A percentile compares a stretch with the other conserved stretches of the same genome.
These are phyloP conservation scores for Plectosphaerella sp. DNA, from an alignment of 2,329 filamentous ascomycete genomes.

Conservation along the genomic window DNA sequence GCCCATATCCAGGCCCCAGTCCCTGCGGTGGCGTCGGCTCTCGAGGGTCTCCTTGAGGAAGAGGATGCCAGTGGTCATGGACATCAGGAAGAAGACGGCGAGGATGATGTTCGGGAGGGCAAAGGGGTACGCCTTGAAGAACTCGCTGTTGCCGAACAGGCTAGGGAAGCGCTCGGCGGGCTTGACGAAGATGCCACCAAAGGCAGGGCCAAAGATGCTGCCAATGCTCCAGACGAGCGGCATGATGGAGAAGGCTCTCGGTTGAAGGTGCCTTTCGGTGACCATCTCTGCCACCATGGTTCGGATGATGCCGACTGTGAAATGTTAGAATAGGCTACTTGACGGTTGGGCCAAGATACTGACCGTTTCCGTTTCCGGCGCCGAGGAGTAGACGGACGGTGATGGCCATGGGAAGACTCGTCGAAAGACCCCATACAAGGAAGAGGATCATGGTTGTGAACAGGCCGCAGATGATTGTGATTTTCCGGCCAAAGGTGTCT, in stretches of 20 bases:
- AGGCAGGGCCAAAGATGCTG: constrained; percentile 74
- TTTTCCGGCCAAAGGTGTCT: constrained; percentile 78
- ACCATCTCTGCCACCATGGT: constrained; percentile 94
- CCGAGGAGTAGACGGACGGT: constrained; percentile 73
- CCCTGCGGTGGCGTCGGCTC: constrained; percentile 60
- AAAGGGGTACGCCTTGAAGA: constrained; percentile 78
- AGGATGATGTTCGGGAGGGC: constrained; percentile 78
- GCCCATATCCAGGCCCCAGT: constrained; percentile 74
- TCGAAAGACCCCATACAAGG: constrained; percentile 79
- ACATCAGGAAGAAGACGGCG: constrained; percentile 71
- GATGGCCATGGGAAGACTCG: constrained; percentile 75
- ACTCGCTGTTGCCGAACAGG: constrained; percentile 61
- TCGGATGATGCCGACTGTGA: constrained; percentile 78
- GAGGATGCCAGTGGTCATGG: constrained; percentile 67
- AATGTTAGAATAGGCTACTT: neutral
- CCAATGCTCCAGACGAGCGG: constrained; percentile 85
- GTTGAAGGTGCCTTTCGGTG: constrained; percentile 79
- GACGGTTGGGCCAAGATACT: constrained; percentile 11
- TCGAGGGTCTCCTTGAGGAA: constrained; percentile 87
- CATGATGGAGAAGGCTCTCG: constrained; percentile 88
- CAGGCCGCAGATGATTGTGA: constrained; percentile 69
- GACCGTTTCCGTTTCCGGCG: constrained; percentile 78
- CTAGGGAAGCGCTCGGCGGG: constrained; percentile 70
- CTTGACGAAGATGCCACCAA: constrained; percentile 82
- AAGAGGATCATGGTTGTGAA: constrained; percentile 77